Evolutionary conservation across 139 green algal species (phyloP).

Genomic region (Ulvella scutata): DNA sequence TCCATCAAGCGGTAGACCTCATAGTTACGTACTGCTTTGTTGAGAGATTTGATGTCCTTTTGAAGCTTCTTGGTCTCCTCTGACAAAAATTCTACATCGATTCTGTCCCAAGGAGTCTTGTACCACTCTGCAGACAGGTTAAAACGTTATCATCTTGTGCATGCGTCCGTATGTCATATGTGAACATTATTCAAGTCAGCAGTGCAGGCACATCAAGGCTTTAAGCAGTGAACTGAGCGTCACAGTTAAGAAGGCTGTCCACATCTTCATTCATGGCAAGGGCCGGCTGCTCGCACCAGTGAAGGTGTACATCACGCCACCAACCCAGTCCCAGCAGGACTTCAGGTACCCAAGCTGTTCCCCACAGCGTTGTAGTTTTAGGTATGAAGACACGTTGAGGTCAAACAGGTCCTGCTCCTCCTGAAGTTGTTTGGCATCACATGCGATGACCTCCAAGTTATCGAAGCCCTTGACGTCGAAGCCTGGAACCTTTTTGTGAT

Average conservation of each 20-base stretch:
- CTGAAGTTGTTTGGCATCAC: slow-evolving; percentile 57
- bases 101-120: slow-evolving; percentile 68
- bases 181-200: too few species aligned
- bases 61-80: slow-evolving; percentile 72
- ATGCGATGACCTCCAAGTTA: slow-evolving; percentile 41
- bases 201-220: too few species aligned
- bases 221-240: too few species aligned
- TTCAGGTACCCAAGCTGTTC: slow-evolving; percentile 79
- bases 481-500: slow-evolving; percentile 24
- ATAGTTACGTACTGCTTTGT: slow-evolving; percentile 63
- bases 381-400: slow-evolving; percentile 44
- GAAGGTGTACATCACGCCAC: slow-evolving; percentile 64
- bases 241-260: too few species aligned
- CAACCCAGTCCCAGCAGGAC: slow-evolving; percentile 63
- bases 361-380: slow-evolving; percentile 55
- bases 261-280: too few species aligned
- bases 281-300: too few species aligned
- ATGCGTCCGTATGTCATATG: too few species aligned
- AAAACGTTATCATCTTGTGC: too few species aligned
- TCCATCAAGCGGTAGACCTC: slow-evolving; percentile 71
- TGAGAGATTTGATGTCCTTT: slow-evolving; percentile 69
- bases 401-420: slow-evolving; percentile 79
- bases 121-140: too few species aligned
- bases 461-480: slow-evolving; percentile 33
- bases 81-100: slow-evolving; percentile 67